Evolutionary conservation across 2,329 filamentous ascomycete species (phyloP), one percentile per base, ranked within the genome.

Genomic region (Iodosphaeria phyllophila): DNA sequence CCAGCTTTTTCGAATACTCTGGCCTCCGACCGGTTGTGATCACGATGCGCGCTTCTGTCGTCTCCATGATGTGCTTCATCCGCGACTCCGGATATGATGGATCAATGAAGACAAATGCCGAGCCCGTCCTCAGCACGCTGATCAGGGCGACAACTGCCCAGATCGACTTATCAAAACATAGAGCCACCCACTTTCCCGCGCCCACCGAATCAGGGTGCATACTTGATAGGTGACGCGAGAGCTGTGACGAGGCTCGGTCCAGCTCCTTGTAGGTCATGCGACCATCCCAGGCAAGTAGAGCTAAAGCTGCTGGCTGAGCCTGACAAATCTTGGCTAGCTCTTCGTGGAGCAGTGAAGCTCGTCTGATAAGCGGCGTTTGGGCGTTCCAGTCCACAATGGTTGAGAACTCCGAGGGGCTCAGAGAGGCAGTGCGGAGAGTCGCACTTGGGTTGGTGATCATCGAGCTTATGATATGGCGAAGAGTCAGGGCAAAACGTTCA

Each of bases 111-210:
- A 41, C 37, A 26, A 40, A 47, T 0, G 41, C 41, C 3, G 35
- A 43, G 5, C 48, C 47, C 9, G 46, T 38, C 18, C 48, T 51
- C 13, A 51, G 27, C 2, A 48, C 39, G 3, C 35, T 45, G 9
- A 52, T 27, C 31, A 48, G 45, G 0, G 42, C 39, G 9, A 50
- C 36, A 5, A 42, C 28, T 1, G 36, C 37, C 43, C 42, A 51
- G 12, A 30, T 32, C 3, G 43, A 47, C 31, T 50, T 50, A 10
- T 48, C 41, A 24, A 48, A 49, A 22, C 37, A 42, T 16, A 52
- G 26, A 0, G 47, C 44, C 4, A 52, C n/a, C 37, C 0, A 48
- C 15, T 2, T 31, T 30, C 14, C 46, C 48, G 0, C 35, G 34
- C 0, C 29, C 28, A 5, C 54, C 33, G n/a, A n/a, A n/a, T n/a